Conservation (phyloP, 106 monocot species). For the Apostasia shenzhenica region DNA sequence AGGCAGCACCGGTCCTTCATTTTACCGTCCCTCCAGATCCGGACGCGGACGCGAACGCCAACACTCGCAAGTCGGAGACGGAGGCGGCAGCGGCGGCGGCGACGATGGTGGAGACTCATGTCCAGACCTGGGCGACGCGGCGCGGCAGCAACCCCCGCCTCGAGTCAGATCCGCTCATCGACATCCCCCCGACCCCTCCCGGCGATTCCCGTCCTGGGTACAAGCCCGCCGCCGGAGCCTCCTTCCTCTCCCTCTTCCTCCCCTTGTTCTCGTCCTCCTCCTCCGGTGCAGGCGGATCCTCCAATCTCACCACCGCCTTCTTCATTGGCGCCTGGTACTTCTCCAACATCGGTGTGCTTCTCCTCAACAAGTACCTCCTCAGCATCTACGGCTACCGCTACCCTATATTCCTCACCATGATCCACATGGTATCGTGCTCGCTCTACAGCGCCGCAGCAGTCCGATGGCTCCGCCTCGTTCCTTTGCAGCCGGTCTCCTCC, state of each 20-base stretch:
- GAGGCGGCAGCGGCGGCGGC: neutral
- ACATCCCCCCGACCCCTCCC: conserved; percentile 24
- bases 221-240: neutral
- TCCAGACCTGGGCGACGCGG: conserved; percentile 23
- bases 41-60: neutral
- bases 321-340: conserved; percentile 35
- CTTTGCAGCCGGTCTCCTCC: conserved; percentile 34
- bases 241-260: conserved; percentile 15
- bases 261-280: neutral
- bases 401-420: conserved; percentile 48
- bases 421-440: conserved; percentile 51
- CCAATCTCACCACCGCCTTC: conserved; percentile 12
- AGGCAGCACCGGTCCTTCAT: too few relatives aligned
- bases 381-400: conserved; percentile 43
- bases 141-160: conserved; percentile 31
- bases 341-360: conserved; percentile 52
- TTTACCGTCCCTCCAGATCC: neutral
- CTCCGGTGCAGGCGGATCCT: neutral
- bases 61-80: neutral
- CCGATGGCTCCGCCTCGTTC: conserved; percentile 32
- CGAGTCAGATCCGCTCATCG: conserved; percentile 21
- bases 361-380: conserved; percentile 50
- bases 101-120: conserved; percentile 15
- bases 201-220: neutral
- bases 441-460: conserved; percentile 24